Percentiles rank a stretch among this genome's conserved stretches.
These are phyloP conservation scores for Moricandia moricandioides DNA, from an alignment of 345 rosid species.

Conservation along the genomic window DNA sequence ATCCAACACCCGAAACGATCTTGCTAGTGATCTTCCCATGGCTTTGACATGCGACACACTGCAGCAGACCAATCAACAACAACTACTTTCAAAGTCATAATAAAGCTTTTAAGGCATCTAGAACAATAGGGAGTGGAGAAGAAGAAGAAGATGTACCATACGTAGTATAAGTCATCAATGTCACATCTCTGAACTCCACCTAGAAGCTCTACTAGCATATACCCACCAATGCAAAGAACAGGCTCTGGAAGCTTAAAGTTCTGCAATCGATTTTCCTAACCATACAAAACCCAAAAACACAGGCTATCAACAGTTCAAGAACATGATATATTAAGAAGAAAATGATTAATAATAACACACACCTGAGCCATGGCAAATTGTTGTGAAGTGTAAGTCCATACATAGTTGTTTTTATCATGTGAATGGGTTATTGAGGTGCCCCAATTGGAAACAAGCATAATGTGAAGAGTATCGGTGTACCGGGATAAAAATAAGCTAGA, in stretches of 20 bases:
- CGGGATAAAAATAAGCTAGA: constrained; percentile 47
- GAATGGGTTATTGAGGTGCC: constrained; percentile 49
- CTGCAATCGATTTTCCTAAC: constrained; percentile 76
- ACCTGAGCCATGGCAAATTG: background rate
- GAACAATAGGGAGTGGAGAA: background rate
- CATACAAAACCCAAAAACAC: constrained; percentile 1
- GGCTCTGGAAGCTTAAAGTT: constrained; percentile 85
- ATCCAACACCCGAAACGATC: constrained; percentile 45
- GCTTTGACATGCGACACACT: constrained; percentile 69
- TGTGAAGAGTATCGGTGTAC: no score
- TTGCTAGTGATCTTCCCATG: constrained; percentile 56
- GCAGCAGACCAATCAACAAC: constrained; percentile 30
- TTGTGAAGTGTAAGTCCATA: constrained; percentile 36
- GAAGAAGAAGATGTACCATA: constrained; percentile 52
- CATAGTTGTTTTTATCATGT: constrained; percentile 14
- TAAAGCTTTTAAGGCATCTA: background rate
- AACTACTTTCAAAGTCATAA: background rate
- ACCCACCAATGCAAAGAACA: constrained; percentile 78
- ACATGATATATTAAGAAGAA: no score
- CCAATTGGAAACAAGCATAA: no score
- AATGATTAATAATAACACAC: no score
- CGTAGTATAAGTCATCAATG: constrained; percentile 70
- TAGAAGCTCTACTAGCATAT: constrained; percentile 69
- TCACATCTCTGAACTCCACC: constrained; percentile 87
- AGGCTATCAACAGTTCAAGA: background rate